A percentile compares a stretch with the other conserved stretches of the same genome.
phyloP scores from a whole-genome alignment of 169 alveolate genomes.

The Eimeria praecox region DNA sequence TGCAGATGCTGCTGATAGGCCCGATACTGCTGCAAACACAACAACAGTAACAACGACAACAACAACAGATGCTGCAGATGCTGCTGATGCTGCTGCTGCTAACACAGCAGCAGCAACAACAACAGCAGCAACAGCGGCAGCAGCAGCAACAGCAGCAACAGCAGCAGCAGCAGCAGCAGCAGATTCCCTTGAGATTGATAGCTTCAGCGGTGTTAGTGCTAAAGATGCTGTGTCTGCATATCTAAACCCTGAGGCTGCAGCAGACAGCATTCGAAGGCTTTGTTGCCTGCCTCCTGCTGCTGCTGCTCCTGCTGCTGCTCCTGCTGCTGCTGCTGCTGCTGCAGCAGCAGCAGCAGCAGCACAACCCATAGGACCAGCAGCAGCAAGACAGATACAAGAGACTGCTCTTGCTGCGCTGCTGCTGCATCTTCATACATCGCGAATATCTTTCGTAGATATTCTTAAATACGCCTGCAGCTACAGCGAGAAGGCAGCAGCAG shows the following conservation, averaged over 20 bases:
- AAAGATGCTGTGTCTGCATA: conserved; percentile 27
- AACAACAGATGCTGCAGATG: neutral
- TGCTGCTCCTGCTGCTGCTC: neutral
- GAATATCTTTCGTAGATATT: neutral
- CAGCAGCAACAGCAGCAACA: no score
- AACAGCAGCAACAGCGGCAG: neutral
- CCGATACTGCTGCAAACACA: neutral
- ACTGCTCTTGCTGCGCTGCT: conserved; percentile 46
- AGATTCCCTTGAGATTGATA: neutral
- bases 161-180: neutral
- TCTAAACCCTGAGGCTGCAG: conserved; percentile 1
- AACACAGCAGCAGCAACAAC: neutral
- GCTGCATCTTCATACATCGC: conserved; percentile 15
- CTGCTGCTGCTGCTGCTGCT: conserved; percentile 33
- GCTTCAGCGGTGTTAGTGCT: neutral
- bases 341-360: neutral
- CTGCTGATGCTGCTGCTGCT: no score
- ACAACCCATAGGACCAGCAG: neutral
- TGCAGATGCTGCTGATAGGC: no score
- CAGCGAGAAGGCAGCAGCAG: neutral
- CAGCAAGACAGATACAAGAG: conserved; percentile 13
- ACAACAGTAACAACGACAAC: neutral
- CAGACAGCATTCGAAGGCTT: neutral
- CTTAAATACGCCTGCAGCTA: neutral
- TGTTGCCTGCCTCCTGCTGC: neutral